These are phyloP conservation scores for Populus nigra DNA, from an alignment of 345 rosid species.

Conservation along the genomic window DNA sequence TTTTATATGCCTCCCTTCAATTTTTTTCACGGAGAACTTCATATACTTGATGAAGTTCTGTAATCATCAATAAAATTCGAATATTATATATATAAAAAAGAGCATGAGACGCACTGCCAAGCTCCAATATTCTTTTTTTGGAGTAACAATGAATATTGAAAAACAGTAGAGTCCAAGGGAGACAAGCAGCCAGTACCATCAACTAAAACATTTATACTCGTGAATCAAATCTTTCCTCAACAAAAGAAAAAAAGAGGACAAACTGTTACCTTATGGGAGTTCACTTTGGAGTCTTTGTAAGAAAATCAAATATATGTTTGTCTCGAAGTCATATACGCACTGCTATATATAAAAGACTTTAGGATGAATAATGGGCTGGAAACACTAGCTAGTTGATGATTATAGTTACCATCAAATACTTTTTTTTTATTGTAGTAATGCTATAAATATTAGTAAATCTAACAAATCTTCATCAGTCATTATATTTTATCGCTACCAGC, in stretches of 20 bases:
- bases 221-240: background rate
- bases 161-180: background rate
- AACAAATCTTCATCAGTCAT: background rate
- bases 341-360: background rate
- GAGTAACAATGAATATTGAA: too few relatives aligned
- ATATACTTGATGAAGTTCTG: too few relatives aligned
- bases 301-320: background rate
- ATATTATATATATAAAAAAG: too few relatives aligned
- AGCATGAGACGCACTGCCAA: too few relatives aligned
- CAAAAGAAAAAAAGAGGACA: background rate
- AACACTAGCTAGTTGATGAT: background rate
- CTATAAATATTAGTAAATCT: too few relatives aligned
- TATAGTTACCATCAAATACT: background rate
- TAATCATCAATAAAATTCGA: too few relatives aligned
- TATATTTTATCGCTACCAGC: background rate
- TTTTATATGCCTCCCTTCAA: too few relatives aligned
- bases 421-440: too few relatives aligned
- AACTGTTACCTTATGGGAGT: background rate
- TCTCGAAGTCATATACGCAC: background rate
- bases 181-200: background rate
- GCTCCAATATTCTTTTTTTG: too few relatives aligned
- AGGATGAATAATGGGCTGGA: background rate
- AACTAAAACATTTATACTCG: background rate
- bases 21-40: too few relatives aligned
- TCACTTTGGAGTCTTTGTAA: background rate